Evolutionary conservation across 1,284 basidiomycete species (phyloP).

Genomic region (Mycosarcoma mackinlayi): DNA sequence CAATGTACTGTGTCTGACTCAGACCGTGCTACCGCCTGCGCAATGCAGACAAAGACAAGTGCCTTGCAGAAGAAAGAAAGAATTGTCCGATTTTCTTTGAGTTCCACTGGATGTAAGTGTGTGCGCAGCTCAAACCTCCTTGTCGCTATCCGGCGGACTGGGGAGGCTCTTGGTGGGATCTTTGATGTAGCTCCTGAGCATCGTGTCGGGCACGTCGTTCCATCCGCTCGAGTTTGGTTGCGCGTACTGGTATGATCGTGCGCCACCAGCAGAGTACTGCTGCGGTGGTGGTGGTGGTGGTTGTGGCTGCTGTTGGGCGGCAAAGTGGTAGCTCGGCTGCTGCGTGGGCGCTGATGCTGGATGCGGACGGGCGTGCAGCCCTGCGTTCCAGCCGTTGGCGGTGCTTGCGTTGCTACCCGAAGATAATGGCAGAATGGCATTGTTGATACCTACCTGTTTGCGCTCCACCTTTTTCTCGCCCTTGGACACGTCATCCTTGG

Average conservation of each 20-base stretch:
- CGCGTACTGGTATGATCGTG: background rate
- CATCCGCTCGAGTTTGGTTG: constrained; percentile 21
- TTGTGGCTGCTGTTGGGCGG: background rate
- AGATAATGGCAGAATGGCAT: constrained; percentile 15
- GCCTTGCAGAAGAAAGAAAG: too few species aligned
- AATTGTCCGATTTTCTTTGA: too few species aligned
- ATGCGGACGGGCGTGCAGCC: background rate
- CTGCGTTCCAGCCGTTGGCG: background rate
- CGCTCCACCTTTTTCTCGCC: constrained; percentile 23
- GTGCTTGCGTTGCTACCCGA: constrained; percentile 1
- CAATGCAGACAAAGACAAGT: too few species aligned
- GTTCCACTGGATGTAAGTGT: too few species aligned
- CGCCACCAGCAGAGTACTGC: background rate
- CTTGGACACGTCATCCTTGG: constrained; percentile 35
- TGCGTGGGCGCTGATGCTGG: background rate
- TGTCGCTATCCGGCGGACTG: constrained; percentile 48
- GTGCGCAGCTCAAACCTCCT: constrained; percentile 9
- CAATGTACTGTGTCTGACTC: too few species aligned
- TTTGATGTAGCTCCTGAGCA: constrained; percentile 30
- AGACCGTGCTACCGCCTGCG: too few species aligned
- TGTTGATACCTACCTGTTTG: constrained; percentile 4
- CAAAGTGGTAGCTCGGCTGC: constrained; percentile 1
- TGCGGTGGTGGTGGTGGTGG: background rate
- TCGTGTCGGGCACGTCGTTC: constrained; percentile 32
- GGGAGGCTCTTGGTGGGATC: constrained; percentile 43